Conservation (phyloP, 1,284 basidiomycete genomes). For the Ceraceosorus bombacis region DNA sequence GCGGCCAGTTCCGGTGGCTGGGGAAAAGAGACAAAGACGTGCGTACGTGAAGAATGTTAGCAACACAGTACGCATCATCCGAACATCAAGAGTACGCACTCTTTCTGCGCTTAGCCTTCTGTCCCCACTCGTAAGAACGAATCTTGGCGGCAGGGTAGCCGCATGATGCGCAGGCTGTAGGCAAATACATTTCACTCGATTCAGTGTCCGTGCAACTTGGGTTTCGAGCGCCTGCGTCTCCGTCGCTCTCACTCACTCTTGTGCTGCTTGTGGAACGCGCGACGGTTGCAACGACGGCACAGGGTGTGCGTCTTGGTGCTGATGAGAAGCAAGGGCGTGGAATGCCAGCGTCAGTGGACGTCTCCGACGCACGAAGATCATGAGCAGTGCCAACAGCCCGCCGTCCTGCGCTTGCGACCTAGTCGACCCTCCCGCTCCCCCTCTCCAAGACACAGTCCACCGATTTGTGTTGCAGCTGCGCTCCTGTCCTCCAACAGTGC, state of each 20-base stretch:
- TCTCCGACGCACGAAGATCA: too few species aligned
- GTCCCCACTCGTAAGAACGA: constrained; percentile 93
- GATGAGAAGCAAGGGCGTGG: constrained; percentile 42
- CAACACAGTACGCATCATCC: background rate
- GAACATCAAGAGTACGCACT: constrained; percentile 42
- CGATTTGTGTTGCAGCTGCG: too few species aligned
- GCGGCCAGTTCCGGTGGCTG: constrained; percentile 79
- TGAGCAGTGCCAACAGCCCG: too few species aligned
- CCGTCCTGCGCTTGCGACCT: too few species aligned
- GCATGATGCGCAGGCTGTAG: constrained; percentile 80
- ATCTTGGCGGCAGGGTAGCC: constrained; percentile 93
- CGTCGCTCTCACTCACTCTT: constrained; percentile 56
- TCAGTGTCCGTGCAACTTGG: background rate
- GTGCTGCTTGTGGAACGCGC: constrained; percentile 93
- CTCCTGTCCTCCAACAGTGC: too few species aligned
- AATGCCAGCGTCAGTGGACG: background rate
- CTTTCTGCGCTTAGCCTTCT: constrained; percentile 99
- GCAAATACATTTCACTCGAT: background rate
- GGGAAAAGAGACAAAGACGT: background rate
- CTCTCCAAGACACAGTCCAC: too few species aligned
- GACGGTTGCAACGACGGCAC: constrained; percentile 74
- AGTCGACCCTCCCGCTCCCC: too few species aligned
- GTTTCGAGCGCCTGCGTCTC: background rate
- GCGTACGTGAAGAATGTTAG: background rate
- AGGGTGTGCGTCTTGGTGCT: constrained; percentile 95